phyloP scores from a whole-genome alignment of 352 stramenopile genomes.

The Phytopythium helicoides region DNA sequence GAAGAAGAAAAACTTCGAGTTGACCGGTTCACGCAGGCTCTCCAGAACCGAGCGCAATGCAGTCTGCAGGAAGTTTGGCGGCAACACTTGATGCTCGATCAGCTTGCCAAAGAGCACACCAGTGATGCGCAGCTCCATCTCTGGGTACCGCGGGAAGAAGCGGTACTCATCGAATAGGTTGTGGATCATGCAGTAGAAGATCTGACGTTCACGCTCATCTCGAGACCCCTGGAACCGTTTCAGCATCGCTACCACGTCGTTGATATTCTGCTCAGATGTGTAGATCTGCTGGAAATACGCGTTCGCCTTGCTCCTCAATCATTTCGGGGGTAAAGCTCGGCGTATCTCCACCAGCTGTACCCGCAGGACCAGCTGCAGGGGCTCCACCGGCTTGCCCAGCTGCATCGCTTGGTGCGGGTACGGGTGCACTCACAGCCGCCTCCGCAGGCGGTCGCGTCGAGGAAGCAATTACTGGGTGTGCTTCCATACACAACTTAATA shows the following conservation, averaged over 20 bases:
- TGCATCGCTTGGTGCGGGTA: not conserved
- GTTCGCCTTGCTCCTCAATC: constrained; percentile 98
- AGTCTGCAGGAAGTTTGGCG: constrained; percentile 97
- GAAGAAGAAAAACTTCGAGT: constrained; percentile 98
- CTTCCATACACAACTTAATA: constrained; percentile 79
- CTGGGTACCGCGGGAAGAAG: constrained; percentile 98
- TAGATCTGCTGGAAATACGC: constrained; percentile 99
- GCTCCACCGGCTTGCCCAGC: constrained; percentile 11
- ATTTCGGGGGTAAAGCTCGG: constrained; percentile 89
- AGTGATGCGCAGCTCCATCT: constrained; percentile 99
- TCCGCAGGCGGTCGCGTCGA: constrained; percentile 54
- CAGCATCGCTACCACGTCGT: constrained; percentile 97
- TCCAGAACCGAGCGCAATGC: constrained; percentile 97
- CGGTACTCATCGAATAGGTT: constrained; percentile 99
- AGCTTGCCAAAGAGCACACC: constrained; percentile 98
- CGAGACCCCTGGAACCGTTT: constrained; percentile 97
- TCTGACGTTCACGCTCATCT: constrained; percentile 96
- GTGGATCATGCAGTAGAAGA: constrained; percentile 99
- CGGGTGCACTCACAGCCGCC: constrained; percentile 8
- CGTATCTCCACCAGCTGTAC: constrained; percentile 14
- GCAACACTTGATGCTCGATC: constrained; percentile 98
- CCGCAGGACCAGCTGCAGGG: constrained; percentile 7
- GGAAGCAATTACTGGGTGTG: constrained; percentile 75
- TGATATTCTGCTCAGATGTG: constrained; percentile 97
- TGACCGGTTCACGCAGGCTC: constrained; percentile 95